These are phyloP conservation scores for Reticulomyxa filosa DNA, from an alignment of 78 protist species.

Conservation along the genomic window DNA sequence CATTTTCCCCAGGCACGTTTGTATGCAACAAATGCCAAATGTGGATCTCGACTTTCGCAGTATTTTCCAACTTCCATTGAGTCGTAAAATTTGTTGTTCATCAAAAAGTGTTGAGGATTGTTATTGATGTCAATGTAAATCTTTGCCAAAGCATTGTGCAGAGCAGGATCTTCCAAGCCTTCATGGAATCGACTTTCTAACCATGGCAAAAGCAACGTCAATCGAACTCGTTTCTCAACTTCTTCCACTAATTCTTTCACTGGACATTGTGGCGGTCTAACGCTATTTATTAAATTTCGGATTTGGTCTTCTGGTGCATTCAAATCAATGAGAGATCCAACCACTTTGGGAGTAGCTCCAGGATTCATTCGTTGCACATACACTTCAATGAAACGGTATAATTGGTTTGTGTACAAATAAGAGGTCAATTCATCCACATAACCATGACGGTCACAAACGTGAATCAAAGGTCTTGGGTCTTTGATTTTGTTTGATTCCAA, in stretches of 20 bases:
- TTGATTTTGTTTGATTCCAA: conserved; percentile 65
- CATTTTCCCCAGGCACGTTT: conserved; percentile 55
- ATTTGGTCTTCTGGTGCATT: conserved; percentile 78
- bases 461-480: conserved; percentile 88
- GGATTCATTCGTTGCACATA: conserved; percentile 56
- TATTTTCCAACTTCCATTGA: conserved; percentile 62
- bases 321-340: conserved; percentile 85
- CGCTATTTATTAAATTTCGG: conserved; percentile 43
- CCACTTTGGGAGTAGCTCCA: conserved; percentile 65
- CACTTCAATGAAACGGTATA: conserved; percentile 65
- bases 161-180: conserved; percentile 62
- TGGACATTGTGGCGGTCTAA: conserved; percentile 57
- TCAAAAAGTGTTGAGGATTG: conserved; percentile 76
- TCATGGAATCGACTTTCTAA: conserved; percentile 74
- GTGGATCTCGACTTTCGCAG: conserved; percentile 98
- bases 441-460: conserved; percentile 86
- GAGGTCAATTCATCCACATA: conserved; percentile 83
- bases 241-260: conserved; percentile 74
- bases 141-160: conserved; percentile 96
- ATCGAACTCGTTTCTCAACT: conserved; percentile 85
- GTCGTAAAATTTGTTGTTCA: conserved; percentile 62
- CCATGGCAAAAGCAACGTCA: conserved; percentile 78
- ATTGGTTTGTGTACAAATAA: conserved; percentile 40
- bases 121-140: conserved; percentile 76
- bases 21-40: conserved; percentile 70